These are phyloP conservation scores for Pelargonium nanum DNA, from an alignment of 345 rosid species.

Conservation along the genomic window DNA sequence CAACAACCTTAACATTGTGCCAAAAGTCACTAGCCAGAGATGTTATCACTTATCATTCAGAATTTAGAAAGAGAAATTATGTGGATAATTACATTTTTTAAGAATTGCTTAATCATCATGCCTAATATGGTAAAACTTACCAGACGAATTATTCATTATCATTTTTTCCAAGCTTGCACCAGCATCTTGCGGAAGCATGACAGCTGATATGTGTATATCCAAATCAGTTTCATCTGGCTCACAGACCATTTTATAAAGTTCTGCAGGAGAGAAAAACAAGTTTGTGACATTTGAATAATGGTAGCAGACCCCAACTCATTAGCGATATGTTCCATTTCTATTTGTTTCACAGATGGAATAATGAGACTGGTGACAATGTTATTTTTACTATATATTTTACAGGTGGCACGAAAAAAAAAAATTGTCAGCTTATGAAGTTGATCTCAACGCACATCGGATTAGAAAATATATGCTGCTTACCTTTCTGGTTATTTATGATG, in stretches of 20 bases:
- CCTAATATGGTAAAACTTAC: slow-evolving; percentile 22
- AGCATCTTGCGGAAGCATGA: slow-evolving; percentile 96
- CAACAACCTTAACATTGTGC: no score
- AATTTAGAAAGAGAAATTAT: no score
- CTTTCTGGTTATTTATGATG: slow-evolving; percentile 83
- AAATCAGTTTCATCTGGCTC: slow-evolving; percentile 93
- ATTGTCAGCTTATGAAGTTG: background rate
- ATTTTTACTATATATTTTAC: no score
- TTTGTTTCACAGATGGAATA: no score
- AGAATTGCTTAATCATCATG: background rate
- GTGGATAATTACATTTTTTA: no score
- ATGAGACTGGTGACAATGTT: no score
- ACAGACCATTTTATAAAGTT: slow-evolving; percentile 98
- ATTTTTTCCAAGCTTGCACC: slow-evolving; percentile 63
- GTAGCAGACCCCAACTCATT: no score
- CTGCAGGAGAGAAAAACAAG: slow-evolving; percentile 25
- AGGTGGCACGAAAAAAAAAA: no score
- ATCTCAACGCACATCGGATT: background rate
- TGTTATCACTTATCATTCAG: no score
- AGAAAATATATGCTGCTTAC: slow-evolving; percentile 22
- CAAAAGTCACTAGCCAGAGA: no score
- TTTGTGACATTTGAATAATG: no score
- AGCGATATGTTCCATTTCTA: no score
- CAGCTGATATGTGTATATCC: slow-evolving; percentile 78
- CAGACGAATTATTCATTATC: slow-evolving; percentile 54